Evolutionary conservation across 2,329 filamentous ascomycete species (phyloP).

Genomic region (Fonsecaea multimorphosa): DNA sequence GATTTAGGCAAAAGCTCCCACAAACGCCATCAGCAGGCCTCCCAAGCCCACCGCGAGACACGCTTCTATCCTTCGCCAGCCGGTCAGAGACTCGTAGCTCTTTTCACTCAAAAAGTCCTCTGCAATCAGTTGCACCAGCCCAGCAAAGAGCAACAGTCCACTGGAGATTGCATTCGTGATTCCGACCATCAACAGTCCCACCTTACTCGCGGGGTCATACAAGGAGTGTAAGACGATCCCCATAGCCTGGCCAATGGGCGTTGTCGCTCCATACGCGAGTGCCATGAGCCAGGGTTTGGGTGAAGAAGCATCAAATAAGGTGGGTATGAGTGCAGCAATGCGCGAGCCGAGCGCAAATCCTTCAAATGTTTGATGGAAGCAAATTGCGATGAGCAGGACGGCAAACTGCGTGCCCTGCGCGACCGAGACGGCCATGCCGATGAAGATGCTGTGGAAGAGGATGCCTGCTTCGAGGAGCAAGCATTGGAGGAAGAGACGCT

Average conservation of each 20-base stretch:
- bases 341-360: conserved; percentile 83
- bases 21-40: conserved; percentile 68
- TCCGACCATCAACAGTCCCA: conserved; percentile 79
- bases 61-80: conserved; percentile 65
- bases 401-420: conserved; percentile 79
- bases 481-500: conserved; percentile 75
- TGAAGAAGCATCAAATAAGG: conserved; percentile 71
- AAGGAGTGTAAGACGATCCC: conserved; percentile 77
- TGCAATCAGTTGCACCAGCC: conserved; percentile 80
- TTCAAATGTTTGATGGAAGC: conserved; percentile 88
- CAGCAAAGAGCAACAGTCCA: conserved; percentile 80
- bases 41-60: conserved; percentile 67
- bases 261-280: conserved; percentile 70
- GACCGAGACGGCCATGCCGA: conserved; percentile 84
- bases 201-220: conserved; percentile 78
- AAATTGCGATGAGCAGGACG: conserved; percentile 79
- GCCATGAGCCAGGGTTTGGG: conserved; percentile 76
- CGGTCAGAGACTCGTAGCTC: conserved; percentile 66
- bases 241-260: conserved; percentile 82
- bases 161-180: conserved; percentile 87
- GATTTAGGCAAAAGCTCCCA: conserved; percentile 68
- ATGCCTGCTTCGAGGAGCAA: conserved; percentile 82
- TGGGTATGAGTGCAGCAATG: conserved; percentile 75
- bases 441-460: conserved; percentile 83
- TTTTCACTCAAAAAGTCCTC: conserved; percentile 78